Conservation (phyloP, 2,329 filamentous ascomycete species). For the Cylindrodendrum hubeiense region DNA sequence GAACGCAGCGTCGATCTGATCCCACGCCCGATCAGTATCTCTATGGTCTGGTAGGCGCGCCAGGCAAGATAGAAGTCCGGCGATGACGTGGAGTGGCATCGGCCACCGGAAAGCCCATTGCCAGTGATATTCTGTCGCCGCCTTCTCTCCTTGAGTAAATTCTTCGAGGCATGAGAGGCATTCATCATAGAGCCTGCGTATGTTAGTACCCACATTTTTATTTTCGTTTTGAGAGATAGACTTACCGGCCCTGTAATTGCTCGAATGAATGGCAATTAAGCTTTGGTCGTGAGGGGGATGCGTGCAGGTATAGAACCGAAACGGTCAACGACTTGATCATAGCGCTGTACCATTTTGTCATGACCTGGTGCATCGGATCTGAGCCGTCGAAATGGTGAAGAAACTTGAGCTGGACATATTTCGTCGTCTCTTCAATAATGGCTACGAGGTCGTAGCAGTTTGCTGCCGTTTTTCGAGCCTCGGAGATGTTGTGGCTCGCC, state of each 20-base stretch:
- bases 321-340: slow-evolving; percentile 30
- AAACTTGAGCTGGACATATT: slow-evolving; percentile 29
- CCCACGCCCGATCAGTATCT: slow-evolving; percentile 32
- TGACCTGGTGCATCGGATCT: slow-evolving; percentile 29
- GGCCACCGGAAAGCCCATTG: slow-evolving; percentile 35
- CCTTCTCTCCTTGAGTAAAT: slow-evolving; percentile 27
- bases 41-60: slow-evolving; percentile 25
- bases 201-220: neutral
- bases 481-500: slow-evolving; percentile 23
- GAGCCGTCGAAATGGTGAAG: slow-evolving; percentile 31
- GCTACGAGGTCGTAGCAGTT: slow-evolving; percentile 27
- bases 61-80: slow-evolving; percentile 25
- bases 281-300: slow-evolving; percentile 19
- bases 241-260: slow-evolving; percentile 28
- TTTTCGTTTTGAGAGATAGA: neutral
- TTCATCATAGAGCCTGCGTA: slow-evolving; percentile 28
- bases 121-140: slow-evolving; percentile 27
- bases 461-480: slow-evolving; percentile 18
- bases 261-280: slow-evolving; percentile 30
- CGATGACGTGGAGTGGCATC: slow-evolving; percentile 32
- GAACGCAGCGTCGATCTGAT: slow-evolving; percentile 30
- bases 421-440: slow-evolving; percentile 26
- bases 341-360: slow-evolving; percentile 26
- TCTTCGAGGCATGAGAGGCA: slow-evolving; percentile 33
- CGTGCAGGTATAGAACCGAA: slow-evolving; percentile 29